Conservation (phyloP, 768 basidiomycete species). For the Boletus subcaerulescens region DNA sequence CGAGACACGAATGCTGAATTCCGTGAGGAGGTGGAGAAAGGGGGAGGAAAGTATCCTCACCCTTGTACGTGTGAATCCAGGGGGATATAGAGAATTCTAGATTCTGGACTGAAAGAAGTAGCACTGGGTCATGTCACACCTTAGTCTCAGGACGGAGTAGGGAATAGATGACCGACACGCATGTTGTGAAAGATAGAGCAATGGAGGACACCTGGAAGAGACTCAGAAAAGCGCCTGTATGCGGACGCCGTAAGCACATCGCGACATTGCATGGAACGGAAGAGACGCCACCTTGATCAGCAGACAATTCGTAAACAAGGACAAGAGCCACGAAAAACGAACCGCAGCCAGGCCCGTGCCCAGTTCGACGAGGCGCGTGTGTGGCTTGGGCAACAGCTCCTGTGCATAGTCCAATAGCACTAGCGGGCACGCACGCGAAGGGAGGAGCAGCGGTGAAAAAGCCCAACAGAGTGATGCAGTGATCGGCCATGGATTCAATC, state of each 20-base stretch:
- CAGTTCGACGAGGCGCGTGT: too few relatives aligned
- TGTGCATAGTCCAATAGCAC: too few relatives aligned
- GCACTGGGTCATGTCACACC: conserved; percentile 39
- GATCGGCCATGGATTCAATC: conserved; percentile 31
- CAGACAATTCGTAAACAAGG: too few relatives aligned
- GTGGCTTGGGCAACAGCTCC: too few relatives aligned
- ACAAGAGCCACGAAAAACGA: too few relatives aligned
- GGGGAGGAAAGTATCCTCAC: conserved; percentile 29
- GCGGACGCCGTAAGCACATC: too few relatives aligned
- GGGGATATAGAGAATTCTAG: conserved; percentile 43
- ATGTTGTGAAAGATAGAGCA: conserved; percentile 41
- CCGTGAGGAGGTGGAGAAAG: neutral
- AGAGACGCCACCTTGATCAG: too few relatives aligned
- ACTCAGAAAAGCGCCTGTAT: too few relatives aligned
- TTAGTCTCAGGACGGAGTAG: neutral
- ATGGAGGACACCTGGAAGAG: conserved; percentile 52
- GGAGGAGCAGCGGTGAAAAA: too few relatives aligned
- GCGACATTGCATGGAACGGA: too few relatives aligned
- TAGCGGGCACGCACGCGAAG: too few relatives aligned
- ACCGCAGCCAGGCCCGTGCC: too few relatives aligned
- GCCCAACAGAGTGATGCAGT: conserved; percentile 33
- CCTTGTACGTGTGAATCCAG: conserved; percentile 40
- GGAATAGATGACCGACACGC: conserved; percentile 41
- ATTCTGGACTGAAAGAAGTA: conserved; percentile 53
- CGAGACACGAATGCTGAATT: conserved; percentile 11